Percentiles rank a stretch among this genome's conserved stretches.
Evolutionary conservation across 495 filamentous ascomycete species (phyloP).

Genomic region (Xylaria curta): DNA sequence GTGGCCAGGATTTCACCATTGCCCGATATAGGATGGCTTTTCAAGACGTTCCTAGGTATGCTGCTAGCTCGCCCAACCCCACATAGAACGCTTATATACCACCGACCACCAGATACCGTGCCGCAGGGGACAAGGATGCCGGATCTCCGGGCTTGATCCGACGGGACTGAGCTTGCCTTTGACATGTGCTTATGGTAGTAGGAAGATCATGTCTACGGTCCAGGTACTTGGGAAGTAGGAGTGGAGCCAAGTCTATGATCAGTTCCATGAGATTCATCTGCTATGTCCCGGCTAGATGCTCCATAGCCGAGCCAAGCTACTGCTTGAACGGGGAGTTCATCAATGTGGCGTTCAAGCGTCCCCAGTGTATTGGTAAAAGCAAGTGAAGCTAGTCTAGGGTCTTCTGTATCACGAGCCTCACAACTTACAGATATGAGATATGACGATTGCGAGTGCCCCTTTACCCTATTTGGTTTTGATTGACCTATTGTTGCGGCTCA

Average conservation of each 20-base stretch:
- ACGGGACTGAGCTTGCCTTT: conserved; percentile 22
- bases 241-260: conserved; percentile 16
- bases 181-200: conserved; percentile 17
- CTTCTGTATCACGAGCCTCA: conserved; percentile 26
- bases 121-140: conserved; percentile 6
- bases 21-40: conserved; percentile 19
- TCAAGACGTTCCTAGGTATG: not conserved
- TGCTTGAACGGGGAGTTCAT: conserved; percentile 5
- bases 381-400: conserved; percentile 1
- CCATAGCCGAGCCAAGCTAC: conserved; percentile 10
- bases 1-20: not conserved
- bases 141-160: conserved; percentile 25
- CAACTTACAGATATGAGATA: conserved; percentile 1
- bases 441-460: conserved; percentile 5
- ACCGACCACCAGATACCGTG: conserved; percentile 9
- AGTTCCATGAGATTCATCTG: not conserved
- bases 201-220: conserved; percentile 16
- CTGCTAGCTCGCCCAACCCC: conserved; percentile 5
- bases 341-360: conserved; percentile 20
- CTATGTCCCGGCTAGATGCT: conserved; percentile 21
- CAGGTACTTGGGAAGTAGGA: conserved; percentile 19
- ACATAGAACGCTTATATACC: not conserved
- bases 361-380: not conserved
- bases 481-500: conserved; percentile 24
- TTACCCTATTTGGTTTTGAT: conserved; percentile 14